Evolutionary conservation across 148 eudicot genomes (phyloP).

Genomic region (Camellia sinensis): DNA sequence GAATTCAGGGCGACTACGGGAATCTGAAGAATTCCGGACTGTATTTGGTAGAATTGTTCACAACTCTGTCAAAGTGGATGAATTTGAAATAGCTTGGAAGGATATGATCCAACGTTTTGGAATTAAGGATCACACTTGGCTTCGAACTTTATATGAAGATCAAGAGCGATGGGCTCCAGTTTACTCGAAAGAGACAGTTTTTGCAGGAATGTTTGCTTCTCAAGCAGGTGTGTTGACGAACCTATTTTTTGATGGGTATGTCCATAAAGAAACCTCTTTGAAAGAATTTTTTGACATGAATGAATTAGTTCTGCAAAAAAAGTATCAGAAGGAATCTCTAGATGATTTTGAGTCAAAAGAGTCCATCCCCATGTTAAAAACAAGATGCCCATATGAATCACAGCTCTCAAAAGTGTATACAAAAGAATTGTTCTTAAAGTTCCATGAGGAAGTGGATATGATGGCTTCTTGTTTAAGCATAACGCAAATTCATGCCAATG

Average conservation of each 20-base stretch:
- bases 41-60: too few relatives aligned
- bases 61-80: too few relatives aligned
- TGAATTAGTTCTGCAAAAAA: constrained; percentile 41
- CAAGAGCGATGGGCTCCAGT: constrained; percentile 73
- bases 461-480: constrained; percentile 49
- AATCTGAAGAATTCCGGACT: background rate
- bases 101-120: background rate
- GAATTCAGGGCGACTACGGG: constrained; percentile 38
- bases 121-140: constrained; percentile 44
- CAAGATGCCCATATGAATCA: constrained; percentile 53
- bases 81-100: too few relatives aligned
- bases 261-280: background rate
- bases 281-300: constrained; percentile 56
- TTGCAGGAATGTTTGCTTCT: too few relatives aligned
- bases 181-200: background rate
- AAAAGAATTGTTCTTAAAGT: constrained; percentile 46
- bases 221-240: too few relatives aligned
- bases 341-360: constrained; percentile 57
- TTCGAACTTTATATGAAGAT: constrained; percentile 51
- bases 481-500: constrained; percentile 38
- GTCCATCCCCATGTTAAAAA: constrained; percentile 42
- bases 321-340: constrained; percentile 44
- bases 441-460: constrained; percentile 62
- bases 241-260: too few relatives aligned
- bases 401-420: constrained; percentile 72